phyloP scores from a whole-genome alignment of 306 rosid genomes.

The Dalbergia cultrata region DNA sequence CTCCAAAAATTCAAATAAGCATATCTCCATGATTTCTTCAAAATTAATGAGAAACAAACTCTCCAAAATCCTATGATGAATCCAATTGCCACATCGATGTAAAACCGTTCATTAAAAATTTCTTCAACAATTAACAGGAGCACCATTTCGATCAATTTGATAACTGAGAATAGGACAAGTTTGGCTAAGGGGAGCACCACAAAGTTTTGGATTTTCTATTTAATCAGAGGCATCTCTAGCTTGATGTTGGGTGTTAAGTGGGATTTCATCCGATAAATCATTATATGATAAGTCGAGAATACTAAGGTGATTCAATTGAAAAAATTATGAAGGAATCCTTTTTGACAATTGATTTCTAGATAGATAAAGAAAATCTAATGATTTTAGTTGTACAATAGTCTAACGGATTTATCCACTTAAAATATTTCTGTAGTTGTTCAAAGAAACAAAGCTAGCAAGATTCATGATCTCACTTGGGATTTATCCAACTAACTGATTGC shows the following conservation, averaged over 20 bases:
- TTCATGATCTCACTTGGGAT: neutral
- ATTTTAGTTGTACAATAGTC: neutral
- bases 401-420: neutral
- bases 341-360: neutral
- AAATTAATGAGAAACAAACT: neutral
- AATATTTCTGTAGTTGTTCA: constrained; percentile 21
- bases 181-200: neutral
- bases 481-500: neutral
- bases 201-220: neutral
- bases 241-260: neutral
- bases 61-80: neutral
- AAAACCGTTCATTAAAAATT: neutral
- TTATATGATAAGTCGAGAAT: constrained; percentile 28
- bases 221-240: neutral
- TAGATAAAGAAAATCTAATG: neutral
- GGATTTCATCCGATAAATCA: neutral
- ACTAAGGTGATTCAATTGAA: neutral
- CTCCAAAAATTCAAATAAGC: neutral
- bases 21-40: neutral
- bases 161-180: neutral
- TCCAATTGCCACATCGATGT: neutral
- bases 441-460: constrained; percentile 22
- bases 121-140: neutral
- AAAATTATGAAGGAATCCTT: constrained; percentile 15
- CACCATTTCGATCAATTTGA: neutral